A percentile compares a stretch with the other conserved stretches of the same genome.
These are phyloP conservation scores for Bromus sterilis DNA, from an alignment of 176 grass and related monocot genomes.

Conservation along the genomic window DNA sequence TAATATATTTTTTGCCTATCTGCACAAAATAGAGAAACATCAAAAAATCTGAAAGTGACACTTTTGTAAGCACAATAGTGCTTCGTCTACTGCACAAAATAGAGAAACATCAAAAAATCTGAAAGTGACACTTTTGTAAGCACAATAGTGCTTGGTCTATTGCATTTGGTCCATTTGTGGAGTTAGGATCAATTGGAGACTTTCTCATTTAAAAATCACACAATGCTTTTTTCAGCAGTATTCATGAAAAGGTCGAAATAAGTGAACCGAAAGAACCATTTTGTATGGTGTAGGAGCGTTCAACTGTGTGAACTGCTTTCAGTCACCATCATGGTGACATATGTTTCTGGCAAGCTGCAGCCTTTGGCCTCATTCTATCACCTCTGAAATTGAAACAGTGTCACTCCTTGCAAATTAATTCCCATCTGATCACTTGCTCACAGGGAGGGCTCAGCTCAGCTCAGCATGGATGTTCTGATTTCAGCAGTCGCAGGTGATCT, in stretches of 20 bases:
- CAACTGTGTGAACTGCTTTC: not conserved
- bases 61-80: not conserved
- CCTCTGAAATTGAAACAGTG: not conserved
- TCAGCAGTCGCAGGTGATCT: conserved; percentile 1
- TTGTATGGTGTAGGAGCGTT: not conserved
- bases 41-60: not conserved
- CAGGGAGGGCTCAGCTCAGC: not conserved
- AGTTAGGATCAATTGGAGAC: not conserved
- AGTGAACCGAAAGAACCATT: not conserved
- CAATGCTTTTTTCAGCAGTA: not conserved
- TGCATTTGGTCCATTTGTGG: not conserved
- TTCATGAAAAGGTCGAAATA: not conserved
- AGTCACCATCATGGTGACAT: not conserved
- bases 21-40: conserved; percentile 8
- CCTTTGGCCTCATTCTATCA: not conserved
- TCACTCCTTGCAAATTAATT: not conserved
- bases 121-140: not conserved
- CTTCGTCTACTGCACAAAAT: not conserved
- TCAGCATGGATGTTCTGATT: not conserved
- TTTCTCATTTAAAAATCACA: not conserved
- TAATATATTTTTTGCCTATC: not conserved
- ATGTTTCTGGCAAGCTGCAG: not conserved
- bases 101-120: not conserved
- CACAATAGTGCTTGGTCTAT: not conserved
- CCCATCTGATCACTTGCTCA: not conserved